These are phyloP conservation scores for Polychytrium aggregatum DNA, from an alignment of 192 early-diverging fungal species.

Conservation along the genomic window DNA sequence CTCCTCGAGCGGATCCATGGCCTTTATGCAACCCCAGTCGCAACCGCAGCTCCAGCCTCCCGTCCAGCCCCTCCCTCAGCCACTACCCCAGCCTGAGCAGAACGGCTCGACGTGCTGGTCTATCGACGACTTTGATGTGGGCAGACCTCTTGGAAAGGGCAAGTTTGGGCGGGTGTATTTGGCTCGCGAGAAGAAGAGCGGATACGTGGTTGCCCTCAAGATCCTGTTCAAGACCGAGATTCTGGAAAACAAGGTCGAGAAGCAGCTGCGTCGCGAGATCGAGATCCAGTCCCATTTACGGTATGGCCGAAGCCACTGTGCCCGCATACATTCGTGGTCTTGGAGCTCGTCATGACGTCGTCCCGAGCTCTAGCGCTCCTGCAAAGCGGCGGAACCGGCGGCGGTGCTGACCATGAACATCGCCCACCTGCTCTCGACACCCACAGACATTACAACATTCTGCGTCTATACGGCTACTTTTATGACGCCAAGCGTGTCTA, in stretches of 20 bases:
- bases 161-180: slow-evolving; percentile 94
- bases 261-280: slow-evolving; percentile 86
- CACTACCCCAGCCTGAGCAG: too few relatives aligned
- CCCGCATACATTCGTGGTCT: slow-evolving; percentile 1
- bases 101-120: slow-evolving; percentile 32
- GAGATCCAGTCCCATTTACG: slow-evolving; percentile 89
- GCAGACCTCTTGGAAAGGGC: slow-evolving; percentile 78
- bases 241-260: slow-evolving; percentile 60
- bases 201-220: slow-evolving; percentile 87
- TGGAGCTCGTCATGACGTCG: background rate
- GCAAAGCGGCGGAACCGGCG: background rate
- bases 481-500: slow-evolving; percentile 87
- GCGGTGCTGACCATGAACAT: background rate
- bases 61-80: too few relatives aligned
- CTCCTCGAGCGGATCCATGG: too few relatives aligned
- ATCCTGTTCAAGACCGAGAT: slow-evolving; percentile 80
- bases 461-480: slow-evolving; percentile 92
- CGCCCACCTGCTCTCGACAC: background rate
- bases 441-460: slow-evolving; percentile 75
- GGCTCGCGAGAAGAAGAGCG: slow-evolving; percentile 74
- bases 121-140: slow-evolving; percentile 83
- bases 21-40: too few relatives aligned
- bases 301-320: slow-evolving; percentile 14
- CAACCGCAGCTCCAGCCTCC: too few relatives aligned
- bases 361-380: too few relatives aligned